phyloP scores from a whole-genome alignment of 306 rosid genomes.

The Lupinus albus region DNA sequence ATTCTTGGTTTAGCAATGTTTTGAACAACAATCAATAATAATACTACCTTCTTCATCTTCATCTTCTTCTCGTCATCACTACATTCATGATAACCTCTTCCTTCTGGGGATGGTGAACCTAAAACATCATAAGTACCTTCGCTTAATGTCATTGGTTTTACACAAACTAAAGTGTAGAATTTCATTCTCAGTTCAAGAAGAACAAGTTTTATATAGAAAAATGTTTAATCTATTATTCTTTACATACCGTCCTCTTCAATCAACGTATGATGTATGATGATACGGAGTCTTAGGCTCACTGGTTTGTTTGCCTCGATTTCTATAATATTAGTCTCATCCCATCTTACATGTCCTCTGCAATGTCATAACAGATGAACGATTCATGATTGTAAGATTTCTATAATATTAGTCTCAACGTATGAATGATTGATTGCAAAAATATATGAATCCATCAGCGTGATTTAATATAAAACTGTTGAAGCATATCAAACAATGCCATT shows the following conservation, averaged over 20 bases:
- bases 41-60: slow-evolving; percentile 73
- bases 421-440: background rate
- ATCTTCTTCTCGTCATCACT: slow-evolving; percentile 61
- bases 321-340: slow-evolving; percentile 58
- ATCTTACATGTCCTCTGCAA: slow-evolving; percentile 56
- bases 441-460: slow-evolving; percentile 11
- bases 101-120: slow-evolving; percentile 71
- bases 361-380: background rate
- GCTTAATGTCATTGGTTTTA: slow-evolving; percentile 4
- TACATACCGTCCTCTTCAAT: slow-evolving; percentile 52
- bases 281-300: slow-evolving; percentile 61
- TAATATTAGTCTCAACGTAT: no score
- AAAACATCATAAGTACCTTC: slow-evolving; percentile 28
- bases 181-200: no score
- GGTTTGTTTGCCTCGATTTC: slow-evolving; percentile 59
- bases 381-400: no score
- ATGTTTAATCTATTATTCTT: slow-evolving; percentile 21
- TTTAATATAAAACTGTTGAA: background rate
- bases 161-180: no score
- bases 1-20: background rate
- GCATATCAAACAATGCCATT: slow-evolving; percentile 13
- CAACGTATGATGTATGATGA: slow-evolving; percentile 55
- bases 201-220: no score
- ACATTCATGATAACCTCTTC: slow-evolving; percentile 56
- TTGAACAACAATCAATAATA: no score